Percentiles rank a stretch among this genome's conserved stretches.
These are phyloP conservation scores for Proliferodiscus dingleyae DNA, from an alignment of 2,329 filamentous ascomycete species.

Conservation along the genomic window DNA sequence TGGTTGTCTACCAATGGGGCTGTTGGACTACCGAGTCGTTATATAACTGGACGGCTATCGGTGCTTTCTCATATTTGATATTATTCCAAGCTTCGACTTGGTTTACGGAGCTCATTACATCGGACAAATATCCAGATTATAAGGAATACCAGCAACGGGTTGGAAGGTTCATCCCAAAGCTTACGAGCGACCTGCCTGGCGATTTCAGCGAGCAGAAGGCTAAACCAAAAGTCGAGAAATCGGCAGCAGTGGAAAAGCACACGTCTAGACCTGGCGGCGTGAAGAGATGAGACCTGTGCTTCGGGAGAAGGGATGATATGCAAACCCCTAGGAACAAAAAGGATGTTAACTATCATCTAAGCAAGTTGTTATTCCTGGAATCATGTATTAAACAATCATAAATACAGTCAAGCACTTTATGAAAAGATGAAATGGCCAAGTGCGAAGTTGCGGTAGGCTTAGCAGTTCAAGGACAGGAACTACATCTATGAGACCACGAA, in stretches of 20 bases:
- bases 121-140: constrained; percentile 85
- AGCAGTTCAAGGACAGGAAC: too few relatives aligned
- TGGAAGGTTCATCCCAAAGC: constrained; percentile 70
- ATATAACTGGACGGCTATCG: constrained; percentile 74
- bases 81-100: constrained; percentile 88
- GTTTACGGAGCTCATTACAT: constrained; percentile 78
- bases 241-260: neutral
- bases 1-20: constrained; percentile 82
- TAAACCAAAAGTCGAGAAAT: constrained; percentile 17
- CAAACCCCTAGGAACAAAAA: too few relatives aligned
- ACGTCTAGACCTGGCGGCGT: neutral
- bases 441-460: too few relatives aligned
- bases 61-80: constrained; percentile 63
- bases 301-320: too few relatives aligned
- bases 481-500: too few relatives aligned
- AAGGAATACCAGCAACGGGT: constrained; percentile 76
- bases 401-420: too few relatives aligned
- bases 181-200: constrained; percentile 21
- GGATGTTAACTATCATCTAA: too few relatives aligned
- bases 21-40: constrained; percentile 66
- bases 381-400: too few relatives aligned
- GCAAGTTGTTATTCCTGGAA: too few relatives aligned
- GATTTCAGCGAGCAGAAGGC: constrained; percentile 26
- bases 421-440: too few relatives aligned
- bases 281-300: neutral